These are phyloP conservation scores for Camelina sativa DNA, from an alignment of 345 rosid species.

Conservation along the genomic window DNA sequence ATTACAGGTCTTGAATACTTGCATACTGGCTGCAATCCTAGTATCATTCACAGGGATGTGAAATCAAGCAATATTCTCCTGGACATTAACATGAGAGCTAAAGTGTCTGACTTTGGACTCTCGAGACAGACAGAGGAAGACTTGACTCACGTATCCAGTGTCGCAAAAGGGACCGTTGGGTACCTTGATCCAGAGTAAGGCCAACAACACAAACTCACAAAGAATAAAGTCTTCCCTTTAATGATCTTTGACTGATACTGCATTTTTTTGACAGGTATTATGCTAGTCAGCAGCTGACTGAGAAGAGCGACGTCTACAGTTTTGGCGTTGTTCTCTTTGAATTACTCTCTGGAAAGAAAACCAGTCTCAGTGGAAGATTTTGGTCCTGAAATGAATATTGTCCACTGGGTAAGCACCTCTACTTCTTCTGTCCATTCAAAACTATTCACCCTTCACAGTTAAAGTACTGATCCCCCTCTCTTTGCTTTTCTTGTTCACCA, in stretches of 20 bases:
- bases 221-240: not conserved
- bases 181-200: conserved; percentile 97
- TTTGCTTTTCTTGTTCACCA: conserved; percentile 17
- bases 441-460: conserved; percentile 13
- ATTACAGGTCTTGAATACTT: conserved; percentile 94
- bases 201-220: conserved; percentile 4
- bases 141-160: conserved; percentile 87
- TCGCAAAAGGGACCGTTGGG: conserved; percentile 93
- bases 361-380: conserved; percentile 86
- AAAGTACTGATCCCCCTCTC: not conserved
- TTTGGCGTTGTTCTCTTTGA: conserved; percentile 98
- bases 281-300: conserved; percentile 87
- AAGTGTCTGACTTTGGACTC: conserved; percentile 97
- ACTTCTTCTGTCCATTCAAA: conserved; percentile 3
- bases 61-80: conserved; percentile 94
- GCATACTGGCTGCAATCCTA: conserved; percentile 93
- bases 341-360: conserved; percentile 86
- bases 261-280: conserved; percentile 63
- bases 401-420: conserved; percentile 76
- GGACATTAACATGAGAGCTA: conserved; percentile 92
- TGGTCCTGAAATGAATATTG: conserved; percentile 83
- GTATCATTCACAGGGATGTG: conserved; percentile 95
- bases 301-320: conserved; percentile 97
- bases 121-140: conserved; percentile 96
- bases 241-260: not conserved